Evolutionary conservation across 176 grass and related monocot species (phyloP).

Genomic region (Alopecurus myosuroides): DNA sequence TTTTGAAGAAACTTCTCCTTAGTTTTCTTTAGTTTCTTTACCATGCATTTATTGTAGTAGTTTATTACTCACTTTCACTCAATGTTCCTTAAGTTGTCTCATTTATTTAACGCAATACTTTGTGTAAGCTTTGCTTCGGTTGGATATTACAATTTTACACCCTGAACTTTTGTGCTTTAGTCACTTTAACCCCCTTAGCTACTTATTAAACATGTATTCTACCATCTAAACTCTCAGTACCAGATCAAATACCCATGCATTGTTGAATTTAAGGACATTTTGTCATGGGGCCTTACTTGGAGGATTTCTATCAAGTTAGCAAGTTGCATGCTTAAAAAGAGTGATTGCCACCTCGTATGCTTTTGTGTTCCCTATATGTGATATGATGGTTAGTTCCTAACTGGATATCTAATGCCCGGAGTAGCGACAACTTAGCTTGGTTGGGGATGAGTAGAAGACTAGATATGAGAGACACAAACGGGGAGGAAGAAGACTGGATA

Average conservation of each 20-base stretch:
- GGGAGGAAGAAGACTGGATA: neutral
- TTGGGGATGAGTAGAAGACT: neutral
- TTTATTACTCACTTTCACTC: neutral
- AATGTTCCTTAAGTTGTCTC: neutral
- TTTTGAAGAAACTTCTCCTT: neutral
- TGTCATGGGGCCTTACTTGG: neutral
- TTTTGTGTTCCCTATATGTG: neutral
- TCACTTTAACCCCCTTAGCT: neutral
- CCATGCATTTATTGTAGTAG: neutral
- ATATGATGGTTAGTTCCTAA: neutral
- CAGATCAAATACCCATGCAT: neutral
- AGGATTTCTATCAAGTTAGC: neutral
- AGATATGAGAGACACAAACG: neutral
- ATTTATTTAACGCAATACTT: neutral
- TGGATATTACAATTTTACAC: neutral
- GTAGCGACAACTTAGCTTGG: neutral
- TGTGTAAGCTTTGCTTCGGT: neutral
- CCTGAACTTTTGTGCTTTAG: neutral
- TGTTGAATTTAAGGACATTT: neutral
- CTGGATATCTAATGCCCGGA: neutral
- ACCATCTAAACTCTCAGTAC: neutral
- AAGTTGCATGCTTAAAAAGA: neutral
- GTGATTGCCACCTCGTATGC: neutral
- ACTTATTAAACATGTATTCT: neutral
- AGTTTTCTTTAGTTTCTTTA: constrained; percentile 11